Conservation (phyloP, 1,139 yeast species). For the Taphrina flavorubra region DNA sequence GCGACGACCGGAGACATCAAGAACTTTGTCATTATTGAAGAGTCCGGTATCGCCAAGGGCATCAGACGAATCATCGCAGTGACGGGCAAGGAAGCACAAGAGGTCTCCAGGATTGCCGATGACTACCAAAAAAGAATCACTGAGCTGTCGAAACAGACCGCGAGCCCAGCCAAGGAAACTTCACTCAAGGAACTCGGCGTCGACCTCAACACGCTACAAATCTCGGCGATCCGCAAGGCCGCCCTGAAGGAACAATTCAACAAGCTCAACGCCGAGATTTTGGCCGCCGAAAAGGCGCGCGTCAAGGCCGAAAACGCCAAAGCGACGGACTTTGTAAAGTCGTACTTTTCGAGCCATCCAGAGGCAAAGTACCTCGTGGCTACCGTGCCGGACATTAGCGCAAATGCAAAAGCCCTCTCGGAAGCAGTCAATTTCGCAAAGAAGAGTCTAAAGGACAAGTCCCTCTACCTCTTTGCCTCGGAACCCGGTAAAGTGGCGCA, state of each 20-base stretch:
- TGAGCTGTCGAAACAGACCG: constrained; percentile 61
- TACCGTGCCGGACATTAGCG: constrained; percentile 66
- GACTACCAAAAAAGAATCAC: constrained; percentile 70
- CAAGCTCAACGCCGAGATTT: constrained; percentile 80
- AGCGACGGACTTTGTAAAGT: constrained; percentile 77
- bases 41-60: constrained; percentile 98
- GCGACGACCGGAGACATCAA: constrained; percentile 90
- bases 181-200: constrained; percentile 83
- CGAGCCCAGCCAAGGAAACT: constrained; percentile 76
- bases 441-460: constrained; percentile 74
- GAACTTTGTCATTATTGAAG: constrained; percentile 86
- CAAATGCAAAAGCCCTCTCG: constrained; percentile 91
- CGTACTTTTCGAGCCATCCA: constrained; percentile 62
- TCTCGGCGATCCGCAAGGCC: constrained; percentile 81
- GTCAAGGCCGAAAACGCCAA: constrained; percentile 87
- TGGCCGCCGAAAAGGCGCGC: constrained; percentile 82
- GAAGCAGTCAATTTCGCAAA: constrained; percentile 89
- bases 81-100: constrained; percentile 87
- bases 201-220: constrained; percentile 75
- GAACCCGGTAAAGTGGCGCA: constrained; percentile 78
- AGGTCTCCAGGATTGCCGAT: constrained; percentile 80
- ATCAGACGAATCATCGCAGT: constrained; percentile 97
- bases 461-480: constrained; percentile 84
- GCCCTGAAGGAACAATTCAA: constrained; percentile 73
- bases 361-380: constrained; percentile 63